Conservation (phyloP, 2,329 filamentous ascomycete genomes). For the Colletotrichum tamarilloi region DNA sequence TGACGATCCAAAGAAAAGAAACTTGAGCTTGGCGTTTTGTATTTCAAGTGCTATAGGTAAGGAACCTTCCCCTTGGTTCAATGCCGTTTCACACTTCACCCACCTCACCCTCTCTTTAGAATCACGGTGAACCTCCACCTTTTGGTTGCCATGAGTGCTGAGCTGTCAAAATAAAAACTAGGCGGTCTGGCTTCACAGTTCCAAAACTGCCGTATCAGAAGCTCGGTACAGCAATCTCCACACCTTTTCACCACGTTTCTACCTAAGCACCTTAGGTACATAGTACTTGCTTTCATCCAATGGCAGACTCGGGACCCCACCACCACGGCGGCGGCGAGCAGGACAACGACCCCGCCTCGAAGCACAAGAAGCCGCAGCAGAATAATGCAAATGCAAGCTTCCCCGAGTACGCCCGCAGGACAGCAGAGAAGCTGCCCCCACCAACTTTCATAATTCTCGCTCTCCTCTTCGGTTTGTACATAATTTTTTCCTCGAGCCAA, state of each 20-base stretch:
- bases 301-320: slow-evolving; percentile 44
- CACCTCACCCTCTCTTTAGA: not conserved
- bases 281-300: slow-evolving; percentile 31
- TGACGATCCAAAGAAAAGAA: too few relatives aligned
- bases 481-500: slow-evolving; percentile 47
- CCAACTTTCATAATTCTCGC: slow-evolving; percentile 54
- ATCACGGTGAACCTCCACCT: not conserved
- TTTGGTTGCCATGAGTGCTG: slow-evolving; percentile 1
- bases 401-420: slow-evolving; percentile 39
- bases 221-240: not conserved
- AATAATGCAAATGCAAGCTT: slow-evolving; percentile 31
- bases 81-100: not conserved
- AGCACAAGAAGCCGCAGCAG: slow-evolving; percentile 36
- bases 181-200: slow-evolving; percentile 14
- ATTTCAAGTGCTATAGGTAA: not conserved
- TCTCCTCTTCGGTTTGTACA: slow-evolving; percentile 49
- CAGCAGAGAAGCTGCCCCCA: slow-evolving; percentile 55
- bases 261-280: too few relatives aligned
- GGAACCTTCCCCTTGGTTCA: not conserved
- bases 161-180: slow-evolving; percentile 11
- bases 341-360: slow-evolving; percentile 47
- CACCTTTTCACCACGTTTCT: not conserved
- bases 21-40: not conserved
- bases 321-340: slow-evolving; percentile 39
- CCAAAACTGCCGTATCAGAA: not conserved